Conservation (phyloP, 73 alveolate species). For the Paramecium biaurelia region DNA sequence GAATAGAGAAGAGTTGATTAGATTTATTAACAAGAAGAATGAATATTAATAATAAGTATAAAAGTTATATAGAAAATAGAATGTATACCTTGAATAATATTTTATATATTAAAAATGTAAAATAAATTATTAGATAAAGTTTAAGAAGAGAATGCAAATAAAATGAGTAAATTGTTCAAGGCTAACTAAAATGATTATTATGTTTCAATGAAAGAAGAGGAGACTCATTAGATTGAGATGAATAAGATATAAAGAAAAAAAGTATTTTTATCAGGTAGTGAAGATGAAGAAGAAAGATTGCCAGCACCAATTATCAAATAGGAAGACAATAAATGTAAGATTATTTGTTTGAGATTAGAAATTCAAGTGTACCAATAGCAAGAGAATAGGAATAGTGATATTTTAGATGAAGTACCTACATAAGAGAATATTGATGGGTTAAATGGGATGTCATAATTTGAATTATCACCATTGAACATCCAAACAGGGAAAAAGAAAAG, state of each 20-base stretch:
- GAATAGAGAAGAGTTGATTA: background rate
- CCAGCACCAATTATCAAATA: background rate
- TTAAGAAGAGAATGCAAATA: background rate
- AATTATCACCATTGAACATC: background rate
- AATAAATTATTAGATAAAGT: constrained; percentile 21
- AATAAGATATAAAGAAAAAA: constrained; percentile 2
- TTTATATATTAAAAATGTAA: background rate
- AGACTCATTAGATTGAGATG: background rate
- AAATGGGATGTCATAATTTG: background rate
- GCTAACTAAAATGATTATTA: background rate
- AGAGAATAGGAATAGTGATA: background rate
- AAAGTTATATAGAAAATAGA: background rate
- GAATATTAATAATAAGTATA: background rate
- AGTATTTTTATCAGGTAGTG: constrained; percentile 44
- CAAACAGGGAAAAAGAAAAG: background rate
- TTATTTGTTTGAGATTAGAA: background rate
- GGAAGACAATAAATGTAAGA: background rate
- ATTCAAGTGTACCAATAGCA: background rate
- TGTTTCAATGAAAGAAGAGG: constrained; percentile 1
- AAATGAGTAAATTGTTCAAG: background rate
- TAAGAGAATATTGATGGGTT: background rate
- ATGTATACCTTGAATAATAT: background rate
- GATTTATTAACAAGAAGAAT: background rate
- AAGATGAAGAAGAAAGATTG: constrained; percentile 24
- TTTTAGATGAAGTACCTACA: constrained; percentile 1